A percentile compares a stretch with the other conserved stretches of the same genome.
phyloP scores from a whole-genome alignment of 2,329 filamentous ascomycete species.

The Chalaropsis ovoidea region DNA sequence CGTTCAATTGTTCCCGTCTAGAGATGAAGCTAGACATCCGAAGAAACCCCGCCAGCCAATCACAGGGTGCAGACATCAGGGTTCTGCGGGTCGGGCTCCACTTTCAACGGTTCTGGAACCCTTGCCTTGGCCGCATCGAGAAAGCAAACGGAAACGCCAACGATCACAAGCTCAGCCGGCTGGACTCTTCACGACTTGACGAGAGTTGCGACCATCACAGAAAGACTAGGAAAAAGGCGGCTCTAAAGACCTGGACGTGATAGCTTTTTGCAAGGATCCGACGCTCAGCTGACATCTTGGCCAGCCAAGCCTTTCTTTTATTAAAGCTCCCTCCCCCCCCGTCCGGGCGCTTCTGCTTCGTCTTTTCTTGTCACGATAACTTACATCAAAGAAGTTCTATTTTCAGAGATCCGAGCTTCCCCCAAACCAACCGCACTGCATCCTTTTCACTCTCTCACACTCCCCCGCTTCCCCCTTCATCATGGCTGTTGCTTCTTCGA shows the following conservation, averaged over 20 bases:
- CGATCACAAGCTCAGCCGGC: not conserved
- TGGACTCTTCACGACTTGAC: no score
- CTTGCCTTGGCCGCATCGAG: not conserved
- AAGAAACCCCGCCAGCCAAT: conserved; percentile 19
- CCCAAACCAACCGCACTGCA: not conserved
- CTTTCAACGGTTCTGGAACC: conserved; percentile 15
- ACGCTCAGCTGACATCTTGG: not conserved
- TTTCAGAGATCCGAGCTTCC: not conserved
- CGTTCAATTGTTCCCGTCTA: not conserved
- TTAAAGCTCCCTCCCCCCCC: not conserved
- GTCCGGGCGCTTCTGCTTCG: not conserved
- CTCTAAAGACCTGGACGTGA: not conserved
- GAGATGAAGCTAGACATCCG: conserved; percentile 11
- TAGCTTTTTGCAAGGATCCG: not conserved
- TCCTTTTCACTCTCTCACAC: not conserved
- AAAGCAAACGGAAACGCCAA: not conserved
- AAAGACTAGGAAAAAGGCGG: not conserved
- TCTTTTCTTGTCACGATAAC: not conserved
- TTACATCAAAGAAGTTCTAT: not conserved
- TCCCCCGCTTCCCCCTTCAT: not conserved
- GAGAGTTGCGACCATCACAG: not conserved
- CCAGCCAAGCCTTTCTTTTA: not conserved
- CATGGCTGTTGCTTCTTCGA: not conserved
- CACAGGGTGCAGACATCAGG: not conserved
- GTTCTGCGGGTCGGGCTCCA: not conserved